Percentiles rank a stretch among this genome's conserved stretches.
Evolutionary conservation across 768 basidiomycete genomes (phyloP).

Genomic region (Chalciporus sphaerocephalus): DNA sequence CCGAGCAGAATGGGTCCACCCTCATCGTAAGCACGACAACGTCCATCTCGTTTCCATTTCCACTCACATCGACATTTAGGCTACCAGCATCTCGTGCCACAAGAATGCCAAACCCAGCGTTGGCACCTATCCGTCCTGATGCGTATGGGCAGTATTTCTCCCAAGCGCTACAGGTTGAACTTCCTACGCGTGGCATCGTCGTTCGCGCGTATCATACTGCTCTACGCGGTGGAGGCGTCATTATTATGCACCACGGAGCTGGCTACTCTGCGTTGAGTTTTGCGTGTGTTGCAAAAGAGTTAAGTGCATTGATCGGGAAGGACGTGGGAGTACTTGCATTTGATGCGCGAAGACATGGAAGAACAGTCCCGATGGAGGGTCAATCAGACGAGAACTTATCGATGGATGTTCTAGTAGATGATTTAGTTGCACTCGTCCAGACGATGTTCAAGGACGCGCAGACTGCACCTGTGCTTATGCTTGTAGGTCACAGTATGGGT

Average conservation of each 20-base stretch:
- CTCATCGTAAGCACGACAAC: slow-evolving; percentile 47
- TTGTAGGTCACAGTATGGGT: slow-evolving; percentile 96
- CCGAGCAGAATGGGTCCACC: slow-evolving; percentile 52
- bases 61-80: slow-evolving; percentile 16
- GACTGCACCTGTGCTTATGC: slow-evolving; percentile 65
- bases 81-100: slow-evolving; percentile 29
- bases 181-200: slow-evolving; percentile 58
- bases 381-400: slow-evolving; percentile 43
- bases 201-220: slow-evolving; percentile 83
- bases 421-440: slow-evolving; percentile 67
- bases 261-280: slow-evolving; percentile 90
- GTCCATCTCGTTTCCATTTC: slow-evolving; percentile 3
- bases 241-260: slow-evolving; percentile 94
- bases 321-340: slow-evolving; percentile 78
- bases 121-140: slow-evolving; percentile 69
- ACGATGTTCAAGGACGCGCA: slow-evolving; percentile 64
- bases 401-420: slow-evolving; percentile 65
- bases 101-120: slow-evolving; percentile 54
- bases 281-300: slow-evolving; percentile 83
- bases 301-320: slow-evolving; percentile 53
- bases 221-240: slow-evolving; percentile 55
- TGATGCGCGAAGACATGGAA: slow-evolving; percentile 80
- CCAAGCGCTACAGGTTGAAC: slow-evolving; percentile 73
- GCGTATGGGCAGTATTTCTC: slow-evolving; percentile 57
- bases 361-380: slow-evolving; percentile 20